These are phyloP conservation scores for Zhuliangozyma parablackwelliae DNA, from an alignment of 1,139 yeast species.

Conservation along the genomic window DNA sequence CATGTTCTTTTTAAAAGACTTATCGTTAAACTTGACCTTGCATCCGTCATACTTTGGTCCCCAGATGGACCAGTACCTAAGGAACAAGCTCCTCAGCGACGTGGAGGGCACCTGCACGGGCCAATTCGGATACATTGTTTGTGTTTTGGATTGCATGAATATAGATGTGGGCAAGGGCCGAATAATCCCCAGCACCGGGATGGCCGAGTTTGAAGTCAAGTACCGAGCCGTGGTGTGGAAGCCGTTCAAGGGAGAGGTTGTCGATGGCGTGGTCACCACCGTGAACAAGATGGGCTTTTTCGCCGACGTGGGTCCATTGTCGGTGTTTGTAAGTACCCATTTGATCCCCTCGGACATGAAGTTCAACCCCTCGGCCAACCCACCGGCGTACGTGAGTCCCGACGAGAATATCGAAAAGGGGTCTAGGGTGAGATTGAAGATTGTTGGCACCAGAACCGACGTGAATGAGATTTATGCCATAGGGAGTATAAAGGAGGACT, in stretches of 20 bases:
- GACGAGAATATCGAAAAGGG: conserved; percentile 95
- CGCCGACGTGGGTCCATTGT: conserved; percentile 96
- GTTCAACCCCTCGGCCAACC: conserved; percentile 92
- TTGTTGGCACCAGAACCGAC: conserved; percentile 96
- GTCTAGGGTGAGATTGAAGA: conserved; percentile 86
- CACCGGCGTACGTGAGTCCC: conserved; percentile 96
- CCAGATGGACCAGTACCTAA: conserved; percentile 88
- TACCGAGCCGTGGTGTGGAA: conserved; percentile 97
- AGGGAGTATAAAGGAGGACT: conserved; percentile 96
- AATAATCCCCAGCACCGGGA: conserved; percentile 83
- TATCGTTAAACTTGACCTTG: conserved; percentile 83
- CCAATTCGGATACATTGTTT: conserved; percentile 94
- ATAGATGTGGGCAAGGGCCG: conserved; percentile 95
- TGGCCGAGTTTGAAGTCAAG: conserved; percentile 94
- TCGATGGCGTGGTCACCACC: conserved; percentile 90
- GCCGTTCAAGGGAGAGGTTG: conserved; percentile 98
- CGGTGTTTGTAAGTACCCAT: conserved; percentile 92
- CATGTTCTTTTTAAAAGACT: conserved; percentile 66
- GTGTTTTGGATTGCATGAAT: conserved; percentile 91
- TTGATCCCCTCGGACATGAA: conserved; percentile 92
- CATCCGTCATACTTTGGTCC: conserved; percentile 99
- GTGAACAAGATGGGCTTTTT: conserved; percentile 96
- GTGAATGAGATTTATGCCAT: conserved; percentile 96
- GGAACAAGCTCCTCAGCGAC: conserved; percentile 85
- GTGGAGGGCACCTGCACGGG: conserved; percentile 99